Conservation (phyloP, 2,329 filamentous ascomycete species). For the Alternaria burnsii region DNA sequence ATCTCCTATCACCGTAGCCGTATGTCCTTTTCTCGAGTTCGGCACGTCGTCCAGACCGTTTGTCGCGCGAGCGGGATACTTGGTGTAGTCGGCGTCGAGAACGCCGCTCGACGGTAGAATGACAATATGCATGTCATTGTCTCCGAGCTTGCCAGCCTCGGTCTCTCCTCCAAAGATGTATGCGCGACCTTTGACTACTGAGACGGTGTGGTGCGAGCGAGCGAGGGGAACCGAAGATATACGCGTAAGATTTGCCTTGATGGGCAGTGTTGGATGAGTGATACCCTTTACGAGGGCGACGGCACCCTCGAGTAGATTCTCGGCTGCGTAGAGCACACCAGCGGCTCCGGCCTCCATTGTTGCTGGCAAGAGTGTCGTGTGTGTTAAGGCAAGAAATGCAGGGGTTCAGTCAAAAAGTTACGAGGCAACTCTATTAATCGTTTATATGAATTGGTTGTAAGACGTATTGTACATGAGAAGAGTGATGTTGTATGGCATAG, state of each 20-base stretch:
- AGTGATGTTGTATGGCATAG: constrained; percentile 18
- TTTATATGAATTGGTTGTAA: not conserved
- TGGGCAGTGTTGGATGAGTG: constrained; percentile 59
- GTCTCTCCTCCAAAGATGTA: constrained; percentile 65
- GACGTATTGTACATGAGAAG: constrained; percentile 1
- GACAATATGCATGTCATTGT: constrained; percentile 62
- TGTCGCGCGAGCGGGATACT: constrained; percentile 42
- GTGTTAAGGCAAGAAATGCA: not conserved
- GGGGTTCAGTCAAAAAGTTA: not conserved
- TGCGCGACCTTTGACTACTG: constrained; percentile 62
- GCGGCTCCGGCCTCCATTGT: constrained; percentile 50
- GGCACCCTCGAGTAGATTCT: constrained; percentile 50
- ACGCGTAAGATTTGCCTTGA: constrained; percentile 61
- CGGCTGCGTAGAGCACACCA: constrained; percentile 50
- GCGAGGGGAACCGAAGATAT: constrained; percentile 57
- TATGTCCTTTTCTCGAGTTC: constrained; percentile 53
- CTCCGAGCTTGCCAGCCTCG: constrained; percentile 52
- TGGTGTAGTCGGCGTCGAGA: constrained; percentile 53
- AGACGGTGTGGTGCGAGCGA: constrained; percentile 62
- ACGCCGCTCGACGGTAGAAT: constrained; percentile 59
- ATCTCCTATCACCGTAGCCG: constrained; percentile 54
- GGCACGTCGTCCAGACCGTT: constrained; percentile 46
- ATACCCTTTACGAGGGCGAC: constrained; percentile 59
- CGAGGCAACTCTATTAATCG: not conserved
- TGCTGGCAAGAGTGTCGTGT: constrained; percentile 49